phyloP scores from a whole-genome alignment of 345 rosid genomes.

The Gossypioides kirkii region DNA sequence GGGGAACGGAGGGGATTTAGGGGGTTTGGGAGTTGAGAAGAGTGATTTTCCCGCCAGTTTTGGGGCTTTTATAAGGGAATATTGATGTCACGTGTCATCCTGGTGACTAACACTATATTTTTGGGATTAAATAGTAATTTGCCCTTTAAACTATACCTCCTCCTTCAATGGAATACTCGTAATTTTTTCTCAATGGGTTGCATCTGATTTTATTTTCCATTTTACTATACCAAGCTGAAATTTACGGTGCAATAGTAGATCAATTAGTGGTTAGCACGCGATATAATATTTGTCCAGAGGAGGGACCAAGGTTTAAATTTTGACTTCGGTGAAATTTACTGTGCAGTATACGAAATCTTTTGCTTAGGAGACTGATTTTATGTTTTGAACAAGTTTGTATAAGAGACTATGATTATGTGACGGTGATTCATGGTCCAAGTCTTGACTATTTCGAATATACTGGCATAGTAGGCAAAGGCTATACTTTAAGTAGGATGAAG shows the following conservation, averaged over 20 bases:
- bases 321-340: too few species aligned
- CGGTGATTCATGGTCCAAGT: not conserved
- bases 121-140: too few species aligned
- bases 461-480: not conserved
- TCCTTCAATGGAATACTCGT: too few species aligned
- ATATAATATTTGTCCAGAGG: too few species aligned
- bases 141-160: too few species aligned
- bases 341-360: too few species aligned
- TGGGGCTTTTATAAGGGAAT: not conserved
- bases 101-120: not conserved
- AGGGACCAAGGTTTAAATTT: too few species aligned
- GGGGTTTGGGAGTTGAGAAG: not conserved
- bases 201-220: too few species aligned
- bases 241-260: too few species aligned
- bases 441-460: not conserved
- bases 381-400: not conserved
- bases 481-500: not conserved
- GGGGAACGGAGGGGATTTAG: constrained; percentile 6
- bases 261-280: too few species aligned
- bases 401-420: not conserved
- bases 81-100: not conserved
- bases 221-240: too few species aligned
- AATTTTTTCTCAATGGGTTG: too few species aligned
- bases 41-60: constrained; percentile 39
- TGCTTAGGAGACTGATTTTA: not conserved